Conservation (phyloP, 106 monocot genomes). For the Apostasia shenzhenica region DNA sequence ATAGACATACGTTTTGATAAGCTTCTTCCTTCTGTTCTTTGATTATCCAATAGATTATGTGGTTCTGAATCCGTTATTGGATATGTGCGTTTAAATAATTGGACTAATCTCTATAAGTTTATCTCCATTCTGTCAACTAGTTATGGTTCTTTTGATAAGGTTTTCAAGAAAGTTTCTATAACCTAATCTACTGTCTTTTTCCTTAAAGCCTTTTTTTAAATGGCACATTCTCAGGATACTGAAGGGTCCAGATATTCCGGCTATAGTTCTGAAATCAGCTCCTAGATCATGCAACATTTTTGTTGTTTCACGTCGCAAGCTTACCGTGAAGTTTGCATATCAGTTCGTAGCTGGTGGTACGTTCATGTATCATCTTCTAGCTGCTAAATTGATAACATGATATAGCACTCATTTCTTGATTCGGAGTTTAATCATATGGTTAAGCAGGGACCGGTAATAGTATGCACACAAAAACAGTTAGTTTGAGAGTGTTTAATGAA, state of each 20-base stretch:
- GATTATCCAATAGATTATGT: too few relatives aligned
- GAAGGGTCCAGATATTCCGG: conserved; percentile 41
- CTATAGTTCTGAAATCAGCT: conserved; percentile 36
- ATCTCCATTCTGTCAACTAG: too few relatives aligned
- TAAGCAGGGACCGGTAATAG: conserved; percentile 18
- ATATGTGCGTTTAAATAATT: too few relatives aligned
- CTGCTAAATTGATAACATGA: background rate
- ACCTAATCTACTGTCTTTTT: too few relatives aligned
- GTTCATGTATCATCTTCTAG: background rate
- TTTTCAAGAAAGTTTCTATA: too few relatives aligned
- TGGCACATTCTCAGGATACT: conserved; percentile 31
- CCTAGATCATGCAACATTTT: conserved; percentile 60
- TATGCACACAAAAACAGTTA: conserved; percentile 22
- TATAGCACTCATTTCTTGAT: background rate
- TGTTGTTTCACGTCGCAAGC: conserved; percentile 46
- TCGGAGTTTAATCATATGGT: background rate
- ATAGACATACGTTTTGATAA: too few relatives aligned
- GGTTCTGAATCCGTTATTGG: too few relatives aligned
- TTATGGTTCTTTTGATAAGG: too few relatives aligned
- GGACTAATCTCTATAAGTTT: too few relatives aligned
- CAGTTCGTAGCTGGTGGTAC: conserved; percentile 20
- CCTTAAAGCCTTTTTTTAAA: background rate
- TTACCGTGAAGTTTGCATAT: conserved; percentile 34
- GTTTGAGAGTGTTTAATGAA: conserved; percentile 27
- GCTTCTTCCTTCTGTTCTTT: too few relatives aligned